Conservation (phyloP, 345 rosid species). For the Aquilaria sinensis region DNA sequence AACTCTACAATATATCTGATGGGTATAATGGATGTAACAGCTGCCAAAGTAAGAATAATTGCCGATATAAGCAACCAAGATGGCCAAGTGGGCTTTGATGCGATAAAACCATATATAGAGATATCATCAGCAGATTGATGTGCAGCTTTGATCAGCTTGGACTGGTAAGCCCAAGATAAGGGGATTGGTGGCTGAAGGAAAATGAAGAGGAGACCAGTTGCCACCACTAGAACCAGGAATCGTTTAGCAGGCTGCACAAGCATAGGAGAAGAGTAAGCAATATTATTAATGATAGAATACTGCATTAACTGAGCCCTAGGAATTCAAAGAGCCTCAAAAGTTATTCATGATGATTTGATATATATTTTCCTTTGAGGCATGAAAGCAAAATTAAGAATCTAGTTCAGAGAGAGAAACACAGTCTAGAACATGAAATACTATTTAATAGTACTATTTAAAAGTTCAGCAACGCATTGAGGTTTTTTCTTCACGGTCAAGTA, state of each 20-base stretch:
- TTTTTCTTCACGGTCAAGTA: conserved; percentile 8
- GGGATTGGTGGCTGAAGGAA: conserved; percentile 96
- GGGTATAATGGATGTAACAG: conserved; percentile 82
- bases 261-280: conserved; percentile 3
- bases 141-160: conserved; percentile 80
- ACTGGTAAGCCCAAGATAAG: conserved; percentile 72
- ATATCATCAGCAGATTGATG: conserved; percentile 94
- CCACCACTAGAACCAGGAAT: conserved; percentile 79
- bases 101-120: conserved; percentile 87
- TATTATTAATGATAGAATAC: background rate
- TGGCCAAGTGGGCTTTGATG: conserved; percentile 98
- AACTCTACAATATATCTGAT: conserved; percentile 82
- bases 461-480: background rate
- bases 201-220: conserved; percentile 82
- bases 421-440: no score
- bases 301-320: background rate
- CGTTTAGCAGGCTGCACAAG: conserved; percentile 83
- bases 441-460: no score
- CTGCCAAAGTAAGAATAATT: conserved; percentile 80
- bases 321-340: no score
- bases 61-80: conserved; percentile 90
- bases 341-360: no score
- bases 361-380: no score
- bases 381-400: no score
- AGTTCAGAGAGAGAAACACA: no score